phyloP scores from a whole-genome alignment of 2,329 filamentous ascomycete genomes.

The Talaromyces sp. region DNA sequence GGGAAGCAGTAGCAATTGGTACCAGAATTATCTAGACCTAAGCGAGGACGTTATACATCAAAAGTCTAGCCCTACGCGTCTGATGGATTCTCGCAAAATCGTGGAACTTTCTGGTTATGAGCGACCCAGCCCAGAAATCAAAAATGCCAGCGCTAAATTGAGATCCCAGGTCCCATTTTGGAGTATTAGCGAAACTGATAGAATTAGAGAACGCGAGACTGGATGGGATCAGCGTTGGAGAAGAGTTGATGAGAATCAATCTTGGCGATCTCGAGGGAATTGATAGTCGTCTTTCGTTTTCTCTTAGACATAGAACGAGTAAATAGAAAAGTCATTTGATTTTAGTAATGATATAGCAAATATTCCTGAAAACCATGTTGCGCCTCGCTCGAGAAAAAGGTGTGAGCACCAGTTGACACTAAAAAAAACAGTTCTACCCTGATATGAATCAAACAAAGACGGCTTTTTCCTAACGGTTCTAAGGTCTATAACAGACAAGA shows the following conservation, averaged over 20 bases:
- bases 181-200: conserved; percentile 15
- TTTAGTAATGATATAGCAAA: not conserved
- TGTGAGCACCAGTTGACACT: not conserved
- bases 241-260: conserved; percentile 19
- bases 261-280: conserved; percentile 22
- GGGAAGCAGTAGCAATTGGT: conserved; percentile 26
- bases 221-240: conserved; percentile 37
- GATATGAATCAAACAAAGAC: not conserved
- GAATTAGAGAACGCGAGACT: conserved; percentile 16
- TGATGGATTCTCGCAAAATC: conserved; percentile 14
- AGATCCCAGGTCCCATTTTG: conserved; percentile 29
- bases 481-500: not conserved
- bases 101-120: conserved; percentile 40
- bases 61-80: conserved; percentile 11
- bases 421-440: not conserved
- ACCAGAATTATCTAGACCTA: conserved; percentile 23
- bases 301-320: not conserved
- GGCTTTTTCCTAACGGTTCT: not conserved
- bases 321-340: not conserved
- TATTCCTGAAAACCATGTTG: not conserved
- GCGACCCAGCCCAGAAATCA: conserved; percentile 30
- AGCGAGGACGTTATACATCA: conserved; percentile 11
- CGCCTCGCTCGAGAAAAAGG: conserved; percentile 5
- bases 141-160: conserved; percentile 26
- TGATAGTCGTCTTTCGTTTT: not conserved